Conservation (phyloP, 345 rosid species). For the Eucalyptus pauciflora region DNA sequence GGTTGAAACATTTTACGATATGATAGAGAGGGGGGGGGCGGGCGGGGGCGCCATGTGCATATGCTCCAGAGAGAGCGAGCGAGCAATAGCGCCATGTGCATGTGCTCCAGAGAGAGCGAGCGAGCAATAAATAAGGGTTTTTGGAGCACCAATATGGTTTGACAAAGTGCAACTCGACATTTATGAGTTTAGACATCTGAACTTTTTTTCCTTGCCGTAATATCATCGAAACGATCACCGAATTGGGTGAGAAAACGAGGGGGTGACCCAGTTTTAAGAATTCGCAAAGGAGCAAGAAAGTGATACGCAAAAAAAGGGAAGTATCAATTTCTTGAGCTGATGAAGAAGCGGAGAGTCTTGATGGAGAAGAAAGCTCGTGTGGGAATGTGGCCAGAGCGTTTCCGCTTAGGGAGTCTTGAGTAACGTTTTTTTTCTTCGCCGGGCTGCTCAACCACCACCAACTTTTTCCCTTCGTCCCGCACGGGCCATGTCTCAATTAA, state of each 20-base stretch:
- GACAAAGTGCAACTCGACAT: neutral
- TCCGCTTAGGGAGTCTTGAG: neutral
- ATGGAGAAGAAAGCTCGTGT: neutral
- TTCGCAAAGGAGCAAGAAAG: neutral
- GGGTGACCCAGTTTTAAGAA: neutral
- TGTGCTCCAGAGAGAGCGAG: neutral
- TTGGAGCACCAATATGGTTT: neutral
- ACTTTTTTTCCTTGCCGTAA: neutral
- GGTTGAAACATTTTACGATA: no score
- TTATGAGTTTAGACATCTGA: neutral
- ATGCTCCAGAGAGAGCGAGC: neutral
- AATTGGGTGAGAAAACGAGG: neutral
- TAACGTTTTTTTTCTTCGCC: constrained; percentile 1
- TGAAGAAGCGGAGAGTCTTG: neutral
- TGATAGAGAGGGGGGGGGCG: neutral
- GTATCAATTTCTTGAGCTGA: neutral
- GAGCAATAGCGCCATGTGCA: neutral
- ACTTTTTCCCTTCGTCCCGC: neutral
- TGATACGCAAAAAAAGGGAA: neutral
- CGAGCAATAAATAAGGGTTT: neutral
- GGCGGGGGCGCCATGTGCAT: neutral
- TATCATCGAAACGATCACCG: neutral
- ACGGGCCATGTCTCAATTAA: neutral
- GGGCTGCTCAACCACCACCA: constrained; percentile 35
- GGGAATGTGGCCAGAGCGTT: neutral